Conservation (phyloP, 2,329 filamentous ascomycete genomes). For the Ophiostoma triangulosporum region DNA sequence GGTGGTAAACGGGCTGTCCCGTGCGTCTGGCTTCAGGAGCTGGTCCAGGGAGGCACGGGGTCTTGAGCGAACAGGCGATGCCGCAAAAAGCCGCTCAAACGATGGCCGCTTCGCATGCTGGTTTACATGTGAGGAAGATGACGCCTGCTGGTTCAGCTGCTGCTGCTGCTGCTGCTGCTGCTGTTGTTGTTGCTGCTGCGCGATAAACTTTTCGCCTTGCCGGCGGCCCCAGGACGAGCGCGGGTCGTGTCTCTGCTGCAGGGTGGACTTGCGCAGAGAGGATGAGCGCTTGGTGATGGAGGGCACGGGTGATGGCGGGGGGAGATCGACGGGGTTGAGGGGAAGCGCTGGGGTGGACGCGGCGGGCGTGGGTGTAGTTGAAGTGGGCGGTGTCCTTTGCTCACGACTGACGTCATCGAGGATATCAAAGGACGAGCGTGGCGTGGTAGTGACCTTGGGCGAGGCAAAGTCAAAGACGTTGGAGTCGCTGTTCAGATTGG, state of each 20-base stretch:
- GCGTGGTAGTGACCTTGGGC: slow-evolving; percentile 23
- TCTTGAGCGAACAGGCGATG: slow-evolving; percentile 45
- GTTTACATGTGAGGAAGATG: slow-evolving; percentile 1
- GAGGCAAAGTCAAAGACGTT: slow-evolving; percentile 55
- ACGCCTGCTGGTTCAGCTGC: slow-evolving; percentile 20
- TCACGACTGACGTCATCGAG: slow-evolving; percentile 30
- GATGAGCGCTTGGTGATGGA: slow-evolving; percentile 51
- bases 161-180: slow-evolving; percentile 30
- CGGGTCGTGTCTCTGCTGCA: slow-evolving; percentile 69
- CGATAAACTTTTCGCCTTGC: slow-evolving; percentile 41
- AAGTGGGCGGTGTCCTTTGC: slow-evolving; percentile 34
- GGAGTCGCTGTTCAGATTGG: slow-evolving; percentile 49
- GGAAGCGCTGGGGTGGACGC: slow-evolving; percentile 14
- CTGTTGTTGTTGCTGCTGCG: slow-evolving; percentile 29
- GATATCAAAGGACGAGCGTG: slow-evolving; percentile 32
- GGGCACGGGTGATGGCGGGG: slow-evolving; percentile 25
- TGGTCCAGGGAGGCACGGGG: slow-evolving; percentile 70
- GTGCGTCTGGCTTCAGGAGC: slow-evolving; percentile 49
- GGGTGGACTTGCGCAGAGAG: slow-evolving; percentile 71
- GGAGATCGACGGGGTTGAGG: slow-evolving; percentile 4
- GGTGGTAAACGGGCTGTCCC: slow-evolving; percentile 51
- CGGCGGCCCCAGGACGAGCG: slow-evolving; percentile 50
- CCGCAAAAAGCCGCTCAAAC: slow-evolving; percentile 25
- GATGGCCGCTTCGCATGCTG: slow-evolving; percentile 7
- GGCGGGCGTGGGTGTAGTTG: not conserved